Percentiles rank a stretch among this genome's conserved stretches.
Evolutionary conservation across 305 asterid species (phyloP).

Genomic region (Fraxinus sp.): DNA sequence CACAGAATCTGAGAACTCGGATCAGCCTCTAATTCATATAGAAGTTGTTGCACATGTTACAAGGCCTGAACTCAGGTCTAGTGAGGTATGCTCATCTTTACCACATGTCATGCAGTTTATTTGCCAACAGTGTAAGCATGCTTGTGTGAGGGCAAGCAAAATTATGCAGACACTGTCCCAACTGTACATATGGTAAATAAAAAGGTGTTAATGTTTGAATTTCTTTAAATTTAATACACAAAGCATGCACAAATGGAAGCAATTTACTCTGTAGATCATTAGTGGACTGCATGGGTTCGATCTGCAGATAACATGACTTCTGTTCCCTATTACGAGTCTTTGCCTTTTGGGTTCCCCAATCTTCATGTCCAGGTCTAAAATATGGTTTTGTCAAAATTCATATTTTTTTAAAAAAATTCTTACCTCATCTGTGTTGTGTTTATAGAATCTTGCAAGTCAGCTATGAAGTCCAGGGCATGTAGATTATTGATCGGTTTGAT

Average conservation of each 20-base stretch:
- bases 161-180: neutral
- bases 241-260: neutral
- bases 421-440: neutral
- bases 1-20: conserved; percentile 66
- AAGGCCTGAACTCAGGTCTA: conserved; percentile 82
- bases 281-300: neutral
- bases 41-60: conserved; percentile 97
- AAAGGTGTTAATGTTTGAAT: neutral
- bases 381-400: neutral
- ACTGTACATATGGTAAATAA: neutral
- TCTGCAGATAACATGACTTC: neutral
- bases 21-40: conserved; percentile 69
- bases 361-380: neutral
- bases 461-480: neutral
- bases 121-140: neutral
- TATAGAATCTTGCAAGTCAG: neutral
- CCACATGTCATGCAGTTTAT: neutral
- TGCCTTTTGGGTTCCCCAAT: neutral
- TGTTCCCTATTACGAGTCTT: neutral
- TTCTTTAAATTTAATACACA: neutral
- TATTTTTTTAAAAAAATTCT: neutral
- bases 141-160: neutral
- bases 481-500: neutral
- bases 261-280: neutral
- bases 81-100: conserved; percentile 61